Evolutionary conservation across 345 rosid genomes (phyloP).

Genomic region (Adansonia digitata): DNA sequence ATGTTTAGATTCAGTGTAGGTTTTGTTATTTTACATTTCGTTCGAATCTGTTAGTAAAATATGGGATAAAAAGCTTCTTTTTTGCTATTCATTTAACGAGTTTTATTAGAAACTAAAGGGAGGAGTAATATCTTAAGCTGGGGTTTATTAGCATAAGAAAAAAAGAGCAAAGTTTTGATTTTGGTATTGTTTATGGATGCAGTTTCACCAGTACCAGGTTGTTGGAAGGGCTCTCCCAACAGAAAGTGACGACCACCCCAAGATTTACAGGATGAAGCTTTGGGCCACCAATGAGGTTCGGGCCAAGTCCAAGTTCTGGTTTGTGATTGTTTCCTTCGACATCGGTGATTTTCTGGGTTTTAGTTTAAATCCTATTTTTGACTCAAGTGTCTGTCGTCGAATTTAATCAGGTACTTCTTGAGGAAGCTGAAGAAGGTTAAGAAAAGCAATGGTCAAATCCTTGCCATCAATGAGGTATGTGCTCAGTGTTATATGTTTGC

Average conservation of each 20-base stretch:
- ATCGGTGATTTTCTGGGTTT: no score
- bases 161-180: no score
- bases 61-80: neutral
- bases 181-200: constrained; percentile 9
- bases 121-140: neutral
- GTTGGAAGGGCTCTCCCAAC: constrained; percentile 62
- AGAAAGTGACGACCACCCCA: constrained; percentile 45
- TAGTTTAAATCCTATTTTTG: no score
- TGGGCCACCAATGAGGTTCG: no score
- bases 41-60: neutral
- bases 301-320: no score
- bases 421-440: no score
- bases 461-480: constrained; percentile 44
- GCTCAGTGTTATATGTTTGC: neutral
- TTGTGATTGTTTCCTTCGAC: no score
- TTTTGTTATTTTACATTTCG: no score
- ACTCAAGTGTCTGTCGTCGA: neutral
- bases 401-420: constrained; percentile 31
- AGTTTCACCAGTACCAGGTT: constrained; percentile 63
- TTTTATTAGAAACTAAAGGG: neutral
- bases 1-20: neutral
- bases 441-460: constrained; percentile 45
- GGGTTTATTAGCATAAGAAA: neutral
- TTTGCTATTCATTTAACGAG: neutral
- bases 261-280: neutral